Evolutionary conservation across 768 basidiomycete genomes (phyloP), one percentile per base, ranked within the genome.

Genomic region (Obba rivulosa): DNA sequence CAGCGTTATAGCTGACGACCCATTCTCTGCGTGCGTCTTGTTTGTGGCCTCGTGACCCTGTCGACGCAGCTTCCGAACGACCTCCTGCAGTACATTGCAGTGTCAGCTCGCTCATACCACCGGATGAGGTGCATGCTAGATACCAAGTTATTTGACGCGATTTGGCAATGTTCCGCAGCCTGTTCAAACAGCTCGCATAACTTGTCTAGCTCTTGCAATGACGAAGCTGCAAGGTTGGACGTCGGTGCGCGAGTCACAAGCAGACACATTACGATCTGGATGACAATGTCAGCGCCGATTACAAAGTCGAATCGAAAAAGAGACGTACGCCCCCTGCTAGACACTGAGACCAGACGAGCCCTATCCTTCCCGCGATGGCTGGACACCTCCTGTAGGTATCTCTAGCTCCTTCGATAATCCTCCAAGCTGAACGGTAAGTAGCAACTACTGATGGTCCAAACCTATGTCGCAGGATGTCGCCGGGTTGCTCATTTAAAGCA

Each of bases 391-490:
- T 59, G 65, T 74, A 77, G 1, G 71, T 64, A n/a, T 71, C 61
- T 16, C 66, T 65, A 44, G 83, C 65, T 0, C 71, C 70, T 40
- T 76, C 70, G 35, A 81, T 77, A 24, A 86, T 57, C 14, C 85
- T 69, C 79, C 83, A 87, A 3, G 84, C 80, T 2, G 83, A 83
- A 2, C 83, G 81, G 63, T 85, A 87, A 13, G 79, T 77, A 0
- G 87, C 81, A 62, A 84, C 74, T 4, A 87, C 81, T 1, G 87
- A 89, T 1, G 81, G 79, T 0, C 79, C 73, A 60, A 80, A 87
- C 56, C 69, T 74, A 56, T 87, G 84, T 48, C 72, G 72, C 41
- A 81, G 67, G 2, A 80, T 67, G 46, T 86, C 80, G 8, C 64
- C 55, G 0, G 81, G 79, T 42, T 69, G 68, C 39, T 85, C 84